phyloP scores from a whole-genome alignment of 768 basidiomycete genomes.

The Daedaleopsis sinensis region DNA sequence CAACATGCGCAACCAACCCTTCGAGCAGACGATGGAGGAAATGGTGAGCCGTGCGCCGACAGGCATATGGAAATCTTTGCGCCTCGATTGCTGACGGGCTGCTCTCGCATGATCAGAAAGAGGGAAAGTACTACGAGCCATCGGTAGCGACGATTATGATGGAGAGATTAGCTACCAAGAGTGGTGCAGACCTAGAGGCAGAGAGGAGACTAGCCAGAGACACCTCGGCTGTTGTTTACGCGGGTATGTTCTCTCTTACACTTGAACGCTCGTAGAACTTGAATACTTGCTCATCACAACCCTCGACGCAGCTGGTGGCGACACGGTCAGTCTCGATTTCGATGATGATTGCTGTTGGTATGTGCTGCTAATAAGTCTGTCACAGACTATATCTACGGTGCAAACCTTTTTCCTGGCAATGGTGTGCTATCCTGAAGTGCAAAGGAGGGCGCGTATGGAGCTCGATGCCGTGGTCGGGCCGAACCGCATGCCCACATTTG shows the following conservation, averaged over 20 bases:
- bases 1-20: slow-evolving; percentile 18
- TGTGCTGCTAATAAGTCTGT: neutral
- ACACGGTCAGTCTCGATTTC: slow-evolving; percentile 15
- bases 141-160: slow-evolving; percentile 7
- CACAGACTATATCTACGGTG: slow-evolving; percentile 26
- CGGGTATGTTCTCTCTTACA: slow-evolving; percentile 19
- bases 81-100: neutral
- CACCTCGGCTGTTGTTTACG: slow-evolving; percentile 18
- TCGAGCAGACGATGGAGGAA: slow-evolving; percentile 9
- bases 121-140: slow-evolving; percentile 7
- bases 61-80: neutral
- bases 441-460: slow-evolving; percentile 20
- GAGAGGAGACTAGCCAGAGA: slow-evolving; percentile 12
- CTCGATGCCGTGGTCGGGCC: slow-evolving; percentile 24
- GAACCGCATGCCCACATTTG: slow-evolving; percentile 25
- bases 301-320: slow-evolving; percentile 20
- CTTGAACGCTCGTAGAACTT: no score
- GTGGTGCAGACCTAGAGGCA: slow-evolving; percentile 7
- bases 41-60: slow-evolving; percentile 7
- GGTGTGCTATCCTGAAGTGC: slow-evolving; percentile 22
- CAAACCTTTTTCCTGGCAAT: slow-evolving; percentile 24
- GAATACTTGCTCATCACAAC: neutral
- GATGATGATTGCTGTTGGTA: no score
- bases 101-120: neutral
- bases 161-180: slow-evolving; percentile 4